Conservation (phyloP, 2,329 filamentous ascomycete species). For the Colletotrichum liaoningense region DNA sequence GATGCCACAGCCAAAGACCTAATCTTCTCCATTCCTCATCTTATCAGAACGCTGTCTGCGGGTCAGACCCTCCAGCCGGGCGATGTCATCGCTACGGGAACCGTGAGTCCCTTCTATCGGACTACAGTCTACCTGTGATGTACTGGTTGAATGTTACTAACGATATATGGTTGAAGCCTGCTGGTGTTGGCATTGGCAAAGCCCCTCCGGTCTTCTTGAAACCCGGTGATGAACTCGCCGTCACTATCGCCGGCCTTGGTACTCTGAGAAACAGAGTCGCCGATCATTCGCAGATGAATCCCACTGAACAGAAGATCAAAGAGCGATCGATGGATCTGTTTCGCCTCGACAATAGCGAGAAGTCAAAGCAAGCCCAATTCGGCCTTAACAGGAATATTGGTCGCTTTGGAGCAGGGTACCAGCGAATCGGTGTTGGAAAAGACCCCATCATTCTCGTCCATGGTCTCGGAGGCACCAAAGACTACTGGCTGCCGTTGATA, state of each 20-base stretch:
- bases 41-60: slow-evolving; percentile 54
- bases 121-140: background rate
- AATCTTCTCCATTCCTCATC: slow-evolving; percentile 55
- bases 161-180: slow-evolving; percentile 38
- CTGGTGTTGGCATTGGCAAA: slow-evolving; percentile 60
- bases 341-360: slow-evolving; percentile 33
- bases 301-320: slow-evolving; percentile 37
- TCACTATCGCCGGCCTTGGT: slow-evolving; percentile 55
- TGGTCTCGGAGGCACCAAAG: slow-evolving; percentile 60
- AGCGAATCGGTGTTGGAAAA: slow-evolving; percentile 41
- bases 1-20: slow-evolving; percentile 56
- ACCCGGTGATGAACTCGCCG: slow-evolving; percentile 52
- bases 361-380: slow-evolving; percentile 31
- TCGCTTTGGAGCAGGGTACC: slow-evolving; percentile 52
- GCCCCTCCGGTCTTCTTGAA: slow-evolving; percentile 54
- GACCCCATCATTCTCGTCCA: slow-evolving; percentile 63
- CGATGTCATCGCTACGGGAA: slow-evolving; percentile 58
- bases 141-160: background rate
- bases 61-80: slow-evolving; percentile 57
- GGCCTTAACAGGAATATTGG: slow-evolving; percentile 48
- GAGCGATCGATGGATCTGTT: background rate
- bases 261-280: slow-evolving; percentile 52
- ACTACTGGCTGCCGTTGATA: slow-evolving; percentile 59
- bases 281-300: slow-evolving; percentile 38
- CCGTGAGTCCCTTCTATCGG: slow-evolving; percentile 38